Base-by-base conservation (phyloP, 2,329 filamentous ascomycete species). In the Acephala macrosclerotiorum region DNA sequence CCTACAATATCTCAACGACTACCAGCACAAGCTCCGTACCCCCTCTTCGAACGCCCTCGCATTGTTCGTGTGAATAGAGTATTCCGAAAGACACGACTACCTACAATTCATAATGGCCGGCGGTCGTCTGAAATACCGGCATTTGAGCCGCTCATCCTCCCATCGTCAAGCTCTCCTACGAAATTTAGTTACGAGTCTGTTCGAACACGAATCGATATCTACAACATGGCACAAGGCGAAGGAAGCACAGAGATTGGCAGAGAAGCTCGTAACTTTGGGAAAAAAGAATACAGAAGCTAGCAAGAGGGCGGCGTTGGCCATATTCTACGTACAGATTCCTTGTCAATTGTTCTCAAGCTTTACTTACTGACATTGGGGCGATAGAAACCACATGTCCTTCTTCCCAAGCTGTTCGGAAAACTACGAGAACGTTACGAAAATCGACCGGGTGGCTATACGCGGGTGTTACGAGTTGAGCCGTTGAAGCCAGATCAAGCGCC, bases 181-280 rank as follows among this genome's bases (percentile, higher is more conserved):
- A 76, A 97, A 98, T 81, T 85, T 99, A 68, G 94, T 98, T 78
- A 97, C 95, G 72, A 96, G 95, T 62, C 91, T 99, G 72, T 91
- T 99, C 81, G 87, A 92, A 80, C 89, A 97, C 80, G 96, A 99
- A 83, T 89, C 93, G 69, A 97, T 99, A 82, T 89, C 91, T 70
- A 99, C 96, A 59, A 97, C 96, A 81, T 97, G 92, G 86, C 90
- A 91, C 78, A 98, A 98, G 82, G 96, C 96, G 57, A 99, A 98
- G 81, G 96, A 99, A 83, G 92, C 96, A 22, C 96, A 99, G 81
- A 87, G 92, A 51, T 79, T 98, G 73, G 96, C 94, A 8, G 96
- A 99, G 78, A 96, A 97, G 83, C 84, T 98, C 72, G 94, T 99
- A 75, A 97, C 94, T 4, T 80, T 97, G 73, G 95, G 92, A 22